Conservation (phyloP, 1,139 yeast species). For the Saccharomyces hybrid region DNA sequence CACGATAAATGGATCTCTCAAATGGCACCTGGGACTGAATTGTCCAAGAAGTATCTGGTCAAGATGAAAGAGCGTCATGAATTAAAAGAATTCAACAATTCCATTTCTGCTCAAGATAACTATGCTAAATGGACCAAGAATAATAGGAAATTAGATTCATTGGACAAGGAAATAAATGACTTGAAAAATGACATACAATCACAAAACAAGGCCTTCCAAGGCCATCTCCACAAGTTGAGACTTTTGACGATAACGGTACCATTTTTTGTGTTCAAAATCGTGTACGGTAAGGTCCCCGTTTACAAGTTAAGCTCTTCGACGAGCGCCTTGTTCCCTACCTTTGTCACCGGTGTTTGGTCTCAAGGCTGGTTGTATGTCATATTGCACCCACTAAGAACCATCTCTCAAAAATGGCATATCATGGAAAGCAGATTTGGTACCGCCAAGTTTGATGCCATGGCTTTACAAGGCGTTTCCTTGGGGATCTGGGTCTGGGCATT, state of each 20-base stretch:
- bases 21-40: constrained; percentile 13
- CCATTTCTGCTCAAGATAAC: constrained; percentile 81
- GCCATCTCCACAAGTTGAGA: constrained; percentile 41
- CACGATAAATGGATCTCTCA: constrained; percentile 26
- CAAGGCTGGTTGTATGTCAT: constrained; percentile 30
- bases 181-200: constrained; percentile 47
- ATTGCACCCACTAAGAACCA: constrained; percentile 21
- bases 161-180: constrained; percentile 45
- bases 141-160: constrained; percentile 60
- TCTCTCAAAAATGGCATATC: neutral
- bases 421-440: constrained; percentile 1
- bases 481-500: constrained; percentile 33
- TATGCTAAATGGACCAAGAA: constrained; percentile 95
- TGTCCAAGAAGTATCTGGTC: constrained; percentile 31
- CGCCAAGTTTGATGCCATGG: constrained; percentile 2
- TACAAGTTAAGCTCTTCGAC: constrained; percentile 20
- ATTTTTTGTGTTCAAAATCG: constrained; percentile 25
- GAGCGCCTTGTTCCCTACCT: constrained; percentile 24
- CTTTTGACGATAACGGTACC: constrained; percentile 26
- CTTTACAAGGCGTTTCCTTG: constrained; percentile 24
- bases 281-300: constrained; percentile 30
- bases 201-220: constrained; percentile 45
- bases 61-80: constrained; percentile 42
- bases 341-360: constrained; percentile 25
- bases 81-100: constrained; percentile 46